Evolutionary conservation across 805 yeast genomes (phyloP).

Genomic region (Clavispora asparagi): DNA sequence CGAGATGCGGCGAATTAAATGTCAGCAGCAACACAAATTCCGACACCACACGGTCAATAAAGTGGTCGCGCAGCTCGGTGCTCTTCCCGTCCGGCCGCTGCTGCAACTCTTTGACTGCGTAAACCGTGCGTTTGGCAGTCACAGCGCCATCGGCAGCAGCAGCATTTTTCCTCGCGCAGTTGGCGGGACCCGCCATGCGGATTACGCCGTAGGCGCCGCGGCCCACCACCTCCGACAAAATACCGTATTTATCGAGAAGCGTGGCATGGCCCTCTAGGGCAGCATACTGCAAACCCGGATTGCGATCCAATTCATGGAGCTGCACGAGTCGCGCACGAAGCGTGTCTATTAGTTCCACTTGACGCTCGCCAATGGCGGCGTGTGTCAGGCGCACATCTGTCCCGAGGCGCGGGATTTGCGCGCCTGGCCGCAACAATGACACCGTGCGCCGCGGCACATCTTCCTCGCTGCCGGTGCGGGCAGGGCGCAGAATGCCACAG

Average conservation of each 20-base stretch:
- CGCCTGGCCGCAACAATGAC: conserved; percentile 20
- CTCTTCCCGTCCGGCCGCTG: conserved; percentile 13
- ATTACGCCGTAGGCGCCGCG: conserved; percentile 47
- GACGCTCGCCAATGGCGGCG: conserved; percentile 27
- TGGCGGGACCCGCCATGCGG: conserved; percentile 29
- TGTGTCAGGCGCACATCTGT: conserved; percentile 14
- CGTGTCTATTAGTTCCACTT: conserved; percentile 19
- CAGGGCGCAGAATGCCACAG: conserved; percentile 23
- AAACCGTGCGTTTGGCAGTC: conserved; percentile 6
- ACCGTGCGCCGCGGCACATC: conserved; percentile 31
- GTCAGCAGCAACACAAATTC: conserved; percentile 87
- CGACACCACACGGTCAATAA: conserved; percentile 71
- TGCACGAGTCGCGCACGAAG: conserved; percentile 15
- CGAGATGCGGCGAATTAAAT: conserved; percentile 70
- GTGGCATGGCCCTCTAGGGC: conserved; percentile 17
- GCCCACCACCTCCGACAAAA: conserved; percentile 34
- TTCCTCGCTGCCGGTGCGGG: not conserved
- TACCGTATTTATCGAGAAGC: conserved; percentile 29
- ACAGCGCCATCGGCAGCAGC: not conserved
- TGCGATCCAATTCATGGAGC: conserved; percentile 10
- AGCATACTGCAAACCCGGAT: conserved; percentile 6
- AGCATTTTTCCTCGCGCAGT: conserved; percentile 1
- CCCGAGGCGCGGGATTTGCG: conserved; percentile 21
- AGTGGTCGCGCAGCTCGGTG: conserved; percentile 34
- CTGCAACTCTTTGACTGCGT: conserved; percentile 32